These are phyloP conservation scores for Ophiostoma sp. DNA, from an alignment of 2,329 filamentous ascomycete species.

Conservation along the genomic window DNA sequence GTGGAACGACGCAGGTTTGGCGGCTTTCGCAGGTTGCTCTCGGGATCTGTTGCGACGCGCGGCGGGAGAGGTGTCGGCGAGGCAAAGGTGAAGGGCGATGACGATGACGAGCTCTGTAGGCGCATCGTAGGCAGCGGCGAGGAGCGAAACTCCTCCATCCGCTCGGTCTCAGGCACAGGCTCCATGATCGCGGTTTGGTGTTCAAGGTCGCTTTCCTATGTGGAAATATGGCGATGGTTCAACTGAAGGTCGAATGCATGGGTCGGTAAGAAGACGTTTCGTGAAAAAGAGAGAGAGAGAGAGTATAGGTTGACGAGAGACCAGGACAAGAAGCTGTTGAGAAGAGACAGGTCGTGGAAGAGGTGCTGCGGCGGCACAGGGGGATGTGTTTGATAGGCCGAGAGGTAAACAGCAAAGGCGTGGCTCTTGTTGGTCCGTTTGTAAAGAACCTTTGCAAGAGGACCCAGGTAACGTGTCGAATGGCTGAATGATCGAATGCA, in stretches of 20 bases:
- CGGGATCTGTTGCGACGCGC: slow-evolving; percentile 12
- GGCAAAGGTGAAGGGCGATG: slow-evolving; percentile 37
- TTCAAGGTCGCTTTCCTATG: not conserved
- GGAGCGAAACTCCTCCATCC: slow-evolving; percentile 65
- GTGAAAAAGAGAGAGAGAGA: not conserved
- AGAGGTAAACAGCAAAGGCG: not conserved
- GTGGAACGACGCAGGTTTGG: slow-evolving; percentile 58
- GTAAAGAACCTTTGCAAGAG: not conserved
- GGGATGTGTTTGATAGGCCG: not conserved
- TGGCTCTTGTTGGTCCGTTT: not conserved
- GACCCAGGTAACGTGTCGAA: not conserved
- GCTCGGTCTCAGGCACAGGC: slow-evolving; percentile 67
- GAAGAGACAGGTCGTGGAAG: not conserved
- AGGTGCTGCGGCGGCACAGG: not conserved
- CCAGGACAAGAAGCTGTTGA: not conserved
- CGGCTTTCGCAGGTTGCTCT: slow-evolving; percentile 47
- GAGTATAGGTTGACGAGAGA: not conserved
- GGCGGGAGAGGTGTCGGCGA: slow-evolving; percentile 41
- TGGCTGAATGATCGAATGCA: not conserved
- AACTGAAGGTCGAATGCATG: not conserved
- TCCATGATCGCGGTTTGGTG: slow-evolving; percentile 50
- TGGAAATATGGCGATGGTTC: not conserved
- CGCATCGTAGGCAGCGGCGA: slow-evolving; percentile 58
- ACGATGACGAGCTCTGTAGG: slow-evolving; percentile 45
- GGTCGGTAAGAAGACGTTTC: not conserved